Evolutionary conservation across 2,329 filamentous ascomycete genomes (phyloP).

Genomic region (Pseudocercospora eumusae): DNA sequence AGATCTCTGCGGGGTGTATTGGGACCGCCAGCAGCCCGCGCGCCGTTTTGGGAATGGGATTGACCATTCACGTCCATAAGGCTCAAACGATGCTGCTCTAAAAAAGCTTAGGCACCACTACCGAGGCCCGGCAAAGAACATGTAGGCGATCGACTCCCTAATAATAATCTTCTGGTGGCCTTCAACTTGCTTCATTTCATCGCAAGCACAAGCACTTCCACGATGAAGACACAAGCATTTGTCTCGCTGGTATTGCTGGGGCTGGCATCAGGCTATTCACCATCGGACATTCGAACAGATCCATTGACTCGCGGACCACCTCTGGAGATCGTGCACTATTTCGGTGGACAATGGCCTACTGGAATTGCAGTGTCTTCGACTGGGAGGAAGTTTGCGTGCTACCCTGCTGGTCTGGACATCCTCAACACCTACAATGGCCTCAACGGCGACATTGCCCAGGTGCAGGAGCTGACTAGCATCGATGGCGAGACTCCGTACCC

Average conservation of each 20-base stretch:
- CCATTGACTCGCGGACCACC: slow-evolving; percentile 18
- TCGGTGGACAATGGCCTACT: slow-evolving; percentile 47
- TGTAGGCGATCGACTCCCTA: not conserved
- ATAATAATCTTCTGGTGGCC: not conserved
- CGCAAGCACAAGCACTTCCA: not conserved
- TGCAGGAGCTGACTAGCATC: slow-evolving; percentile 47
- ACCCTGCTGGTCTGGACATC: slow-evolving; percentile 40
- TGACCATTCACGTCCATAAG: not conserved
- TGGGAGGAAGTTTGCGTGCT: slow-evolving; percentile 54
- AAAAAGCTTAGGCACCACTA: not conserved
- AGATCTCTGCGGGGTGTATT: slow-evolving; percentile 3
- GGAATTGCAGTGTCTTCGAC: slow-evolving; percentile 50
- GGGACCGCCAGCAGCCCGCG: not conserved
- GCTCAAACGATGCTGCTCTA: not conserved
- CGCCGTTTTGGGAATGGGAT: not conserved
- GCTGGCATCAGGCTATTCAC: not conserved
- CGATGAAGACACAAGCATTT: not conserved
- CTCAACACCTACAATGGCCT: slow-evolving; percentile 43
- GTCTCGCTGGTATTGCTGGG: not conserved
- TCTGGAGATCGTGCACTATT: slow-evolving; percentile 43
- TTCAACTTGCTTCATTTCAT: not conserved
- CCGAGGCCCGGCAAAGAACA: not conserved
- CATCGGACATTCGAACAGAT: slow-evolving; percentile 24
- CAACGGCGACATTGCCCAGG: slow-evolving; percentile 46
- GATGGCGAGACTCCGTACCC: slow-evolving; percentile 46